Conservation (phyloP, 345 rosid species). For the Brassica juncea region DNA sequence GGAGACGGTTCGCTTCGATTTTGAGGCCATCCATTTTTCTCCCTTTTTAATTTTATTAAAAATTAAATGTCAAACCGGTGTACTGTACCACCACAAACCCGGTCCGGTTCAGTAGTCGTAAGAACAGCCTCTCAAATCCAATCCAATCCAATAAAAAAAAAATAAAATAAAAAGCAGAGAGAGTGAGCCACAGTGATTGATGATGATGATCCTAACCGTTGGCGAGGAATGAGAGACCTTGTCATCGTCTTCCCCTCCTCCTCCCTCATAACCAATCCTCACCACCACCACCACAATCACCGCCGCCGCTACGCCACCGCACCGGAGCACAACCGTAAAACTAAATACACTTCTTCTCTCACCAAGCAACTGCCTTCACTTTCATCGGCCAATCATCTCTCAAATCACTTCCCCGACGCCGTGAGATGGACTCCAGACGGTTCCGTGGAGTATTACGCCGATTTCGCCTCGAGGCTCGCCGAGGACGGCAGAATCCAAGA, state of each 20-base stretch:
- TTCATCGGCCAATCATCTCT: conserved; percentile 32
- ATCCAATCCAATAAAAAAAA: conserved; percentile 37
- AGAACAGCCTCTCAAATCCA: conserved; percentile 68
- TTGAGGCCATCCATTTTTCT: conserved; percentile 36
- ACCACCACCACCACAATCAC: conserved; percentile 31
- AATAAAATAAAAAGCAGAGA: neutral
- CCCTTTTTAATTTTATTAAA: neutral
- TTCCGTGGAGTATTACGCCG: conserved; percentile 46
- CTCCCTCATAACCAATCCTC: conserved; percentile 48
- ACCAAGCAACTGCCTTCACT: conserved; percentile 38
- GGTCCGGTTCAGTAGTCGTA: conserved; percentile 33
- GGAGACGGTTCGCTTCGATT: conserved; percentile 32
- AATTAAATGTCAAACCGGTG: neutral
- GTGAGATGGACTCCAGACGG: conserved; percentile 44
- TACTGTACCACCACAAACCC: neutral
- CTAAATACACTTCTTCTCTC: conserved; percentile 38
- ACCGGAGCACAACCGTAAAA: conserved; percentile 29
- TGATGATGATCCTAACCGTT: conserved; percentile 40
- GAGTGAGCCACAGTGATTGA: conserved; percentile 27
- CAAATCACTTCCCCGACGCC: conserved; percentile 37
- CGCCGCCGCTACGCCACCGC: conserved; percentile 41
- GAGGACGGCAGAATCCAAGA: conserved; percentile 72
- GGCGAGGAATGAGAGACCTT: conserved; percentile 61
- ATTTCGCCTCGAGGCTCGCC: conserved; percentile 67
- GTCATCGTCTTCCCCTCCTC: conserved; percentile 54